Base-by-base conservation (phyloP, 2,329 filamentous ascomycete species). In the Huntiella decipiens region DNA sequence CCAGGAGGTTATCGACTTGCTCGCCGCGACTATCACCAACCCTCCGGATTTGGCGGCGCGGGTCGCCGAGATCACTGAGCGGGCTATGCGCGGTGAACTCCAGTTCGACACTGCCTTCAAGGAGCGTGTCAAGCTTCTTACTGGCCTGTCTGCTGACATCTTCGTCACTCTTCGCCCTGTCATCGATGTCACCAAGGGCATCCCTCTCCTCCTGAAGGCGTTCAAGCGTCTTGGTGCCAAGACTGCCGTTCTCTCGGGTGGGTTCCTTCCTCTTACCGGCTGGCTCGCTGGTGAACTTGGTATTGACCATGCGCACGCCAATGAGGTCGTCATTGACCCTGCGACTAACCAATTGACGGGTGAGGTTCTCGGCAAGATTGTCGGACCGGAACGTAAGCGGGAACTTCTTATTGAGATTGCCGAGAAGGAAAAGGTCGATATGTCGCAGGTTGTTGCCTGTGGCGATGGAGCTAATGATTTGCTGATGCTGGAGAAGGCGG, bases 1-100 rank as follows among this genome's bases (percentile, higher is more conserved):
- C 45, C 87, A 98, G 61, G 91, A 98, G 65, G 87, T 95, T 50
- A 96, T 98, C 58, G 91, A 98, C 61, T 78, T 96, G 56, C 79
- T 98, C 47, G 91, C 91, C 3, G 77, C 81, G 45, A 81, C 81
- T 34, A 75, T 94, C 55, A 67, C 63, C 41, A 65, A 82, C 61
- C 65, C 71, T 57, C 63, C 73, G 2, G 83, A 85, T 44, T 72
- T 92, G n/a, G 77, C 84, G 54, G 77, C 77, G 45, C 68, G 82
- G 55, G 88, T 98, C 35, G 82, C 85, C 7, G 76, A 79, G 55
- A 96, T 98, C 54, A 98, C 91, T 0, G 79, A 80, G 50, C 80
- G 86, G 32, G 88, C 91, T 33, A 98, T 98, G 91, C 79, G 88
- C 53, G 91, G 91, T 50, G 87, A 96, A 65, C 69, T 96, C 33